These are phyloP conservation scores for Anthracocystis panici-leucophaei DNA, from an alignment of 1,284 basidiomycete species.

Conservation along the genomic window DNA sequence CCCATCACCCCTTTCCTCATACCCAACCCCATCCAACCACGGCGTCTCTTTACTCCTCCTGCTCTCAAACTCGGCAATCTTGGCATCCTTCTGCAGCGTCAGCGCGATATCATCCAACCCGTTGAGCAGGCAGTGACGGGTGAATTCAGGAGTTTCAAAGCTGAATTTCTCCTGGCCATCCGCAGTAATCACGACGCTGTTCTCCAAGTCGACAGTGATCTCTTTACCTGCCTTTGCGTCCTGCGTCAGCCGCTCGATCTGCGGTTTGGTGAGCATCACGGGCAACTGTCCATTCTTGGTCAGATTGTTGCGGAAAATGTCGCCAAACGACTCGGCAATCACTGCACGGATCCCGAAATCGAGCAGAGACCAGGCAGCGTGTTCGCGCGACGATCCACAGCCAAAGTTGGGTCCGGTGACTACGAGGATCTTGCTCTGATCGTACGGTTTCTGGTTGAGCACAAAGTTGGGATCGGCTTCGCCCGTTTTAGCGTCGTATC, in stretches of 20 bases:
- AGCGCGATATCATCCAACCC: constrained; percentile 67
- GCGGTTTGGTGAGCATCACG: constrained; percentile 50
- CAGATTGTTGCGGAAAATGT: constrained; percentile 67
- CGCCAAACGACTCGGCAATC: constrained; percentile 63
- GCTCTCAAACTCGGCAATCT: constrained; percentile 57
- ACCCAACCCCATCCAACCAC: constrained; percentile 65
- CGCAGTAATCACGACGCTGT: constrained; percentile 56
- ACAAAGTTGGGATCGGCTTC: constrained; percentile 59
- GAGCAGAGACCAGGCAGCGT: constrained; percentile 66
- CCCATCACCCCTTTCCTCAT: constrained; percentile 17
- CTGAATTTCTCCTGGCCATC: constrained; percentile 54
- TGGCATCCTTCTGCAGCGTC: constrained; percentile 60
- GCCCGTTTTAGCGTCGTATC: constrained; percentile 65
- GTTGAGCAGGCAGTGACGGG: constrained; percentile 64
- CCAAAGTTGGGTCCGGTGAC: constrained; percentile 67
- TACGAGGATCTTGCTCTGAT: constrained; percentile 61
- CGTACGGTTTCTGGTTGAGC: constrained; percentile 63
- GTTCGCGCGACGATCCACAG: constrained; percentile 66
- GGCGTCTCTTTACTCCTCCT: constrained; percentile 55
- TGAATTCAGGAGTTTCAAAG: constrained; percentile 61
- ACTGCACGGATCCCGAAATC: constrained; percentile 68
- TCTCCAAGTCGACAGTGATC: constrained; percentile 63
- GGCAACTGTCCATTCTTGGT: constrained; percentile 67
- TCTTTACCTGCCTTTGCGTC: constrained; percentile 63
- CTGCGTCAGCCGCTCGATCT: constrained; percentile 55